Conservation (phyloP, 2,329 filamentous ascomycete genomes). For the Drechslerella stenobrocha region DNA sequence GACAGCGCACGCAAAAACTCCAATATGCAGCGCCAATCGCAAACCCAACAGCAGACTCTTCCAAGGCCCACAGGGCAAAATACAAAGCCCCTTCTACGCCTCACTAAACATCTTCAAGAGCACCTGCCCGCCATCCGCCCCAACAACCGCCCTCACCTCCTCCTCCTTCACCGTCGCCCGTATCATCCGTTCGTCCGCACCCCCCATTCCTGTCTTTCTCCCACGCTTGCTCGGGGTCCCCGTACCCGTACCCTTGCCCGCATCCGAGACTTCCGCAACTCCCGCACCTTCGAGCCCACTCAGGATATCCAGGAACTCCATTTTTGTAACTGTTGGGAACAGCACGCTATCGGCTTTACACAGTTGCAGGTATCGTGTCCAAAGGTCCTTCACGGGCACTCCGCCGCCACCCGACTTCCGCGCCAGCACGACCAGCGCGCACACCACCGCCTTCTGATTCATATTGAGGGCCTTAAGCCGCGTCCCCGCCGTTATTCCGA, state of each 20-base stretch:
- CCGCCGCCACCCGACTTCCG: conserved; percentile 65
- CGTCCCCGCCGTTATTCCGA: conserved; percentile 84
- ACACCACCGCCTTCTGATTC: conserved; percentile 93
- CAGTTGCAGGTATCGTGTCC: conserved; percentile 77
- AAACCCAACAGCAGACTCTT: too few relatives aligned
- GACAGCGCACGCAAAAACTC: too few relatives aligned
- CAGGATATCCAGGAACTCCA: conserved; percentile 92
- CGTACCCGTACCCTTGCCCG: conserved; percentile 6
- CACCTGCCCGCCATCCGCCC: conserved; percentile 34
- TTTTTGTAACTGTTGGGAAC: conserved; percentile 76
- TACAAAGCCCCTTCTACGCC: not conserved
- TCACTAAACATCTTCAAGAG: conserved; percentile 46
- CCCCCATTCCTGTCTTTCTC: conserved; percentile 8
- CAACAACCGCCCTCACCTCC: conserved; percentile 35
- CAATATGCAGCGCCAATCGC: too few relatives aligned
- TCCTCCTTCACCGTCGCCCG: conserved; percentile 41
- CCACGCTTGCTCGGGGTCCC: conserved; percentile 39
- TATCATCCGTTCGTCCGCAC: conserved; percentile 42
- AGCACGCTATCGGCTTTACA: conserved; percentile 87
- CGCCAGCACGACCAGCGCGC: conserved; percentile 83
- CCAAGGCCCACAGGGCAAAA: not conserved
- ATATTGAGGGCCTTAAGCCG: conserved; percentile 85
- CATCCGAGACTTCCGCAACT: conserved; percentile 65
- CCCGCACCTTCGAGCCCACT: conserved; percentile 86
- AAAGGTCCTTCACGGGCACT: conserved; percentile 81